Base-by-base conservation (phyloP, 257 asterid genomes). In the Solanum etuberosum region DNA sequence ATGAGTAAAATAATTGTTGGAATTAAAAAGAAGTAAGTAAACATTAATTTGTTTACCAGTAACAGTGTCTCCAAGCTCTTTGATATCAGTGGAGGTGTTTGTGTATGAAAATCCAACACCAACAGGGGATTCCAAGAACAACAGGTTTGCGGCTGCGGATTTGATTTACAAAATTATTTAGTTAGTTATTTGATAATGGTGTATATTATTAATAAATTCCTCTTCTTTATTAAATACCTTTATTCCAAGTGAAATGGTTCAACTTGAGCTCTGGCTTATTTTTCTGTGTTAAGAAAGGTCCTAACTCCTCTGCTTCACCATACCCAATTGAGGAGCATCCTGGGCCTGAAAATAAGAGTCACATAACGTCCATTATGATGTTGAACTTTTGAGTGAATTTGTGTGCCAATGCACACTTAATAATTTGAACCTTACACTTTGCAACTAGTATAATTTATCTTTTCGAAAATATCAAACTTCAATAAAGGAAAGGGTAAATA, bases 101-200 rank as follows among this genome's bases (percentile, higher is more conserved):
- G 98, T 93, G 88, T 95, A 97, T 14, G 99, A 97, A 89, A 94
- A 97, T 74, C 98, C 99, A 88, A 95, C 98, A 16, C 99, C 99
- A 84, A 91, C 93, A 2, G 99, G 99, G 20, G 98, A 91, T 88
- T 97, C 98, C 87, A 97, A 34, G 86, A 97, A 94, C 18, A 97
- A 90, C 87, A 97, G 91, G 86, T 97, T 97, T 38, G 97, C 97
- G 25, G 91, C 99, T 96, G 73, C 65, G 23, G 40, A 81, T 81
- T 29, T 48, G 54, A 81, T 29, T 31, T 48, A 29, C 65, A 46
- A 46, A 31, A 5, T 27, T 80, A 80, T 80, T 80, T 29, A 11
- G 34, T 37, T 48, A 81, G 15, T 29, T 29, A 37, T 14, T 13
- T 77, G 83, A n/a, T 6, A 42, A 76, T 9, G 27, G 3, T 9